Percentiles rank a stretch among this genome's conserved stretches.
Conservation (phyloP, 2,329 filamentous ascomycete genomes). For the Fusarium devonianum region DNA sequence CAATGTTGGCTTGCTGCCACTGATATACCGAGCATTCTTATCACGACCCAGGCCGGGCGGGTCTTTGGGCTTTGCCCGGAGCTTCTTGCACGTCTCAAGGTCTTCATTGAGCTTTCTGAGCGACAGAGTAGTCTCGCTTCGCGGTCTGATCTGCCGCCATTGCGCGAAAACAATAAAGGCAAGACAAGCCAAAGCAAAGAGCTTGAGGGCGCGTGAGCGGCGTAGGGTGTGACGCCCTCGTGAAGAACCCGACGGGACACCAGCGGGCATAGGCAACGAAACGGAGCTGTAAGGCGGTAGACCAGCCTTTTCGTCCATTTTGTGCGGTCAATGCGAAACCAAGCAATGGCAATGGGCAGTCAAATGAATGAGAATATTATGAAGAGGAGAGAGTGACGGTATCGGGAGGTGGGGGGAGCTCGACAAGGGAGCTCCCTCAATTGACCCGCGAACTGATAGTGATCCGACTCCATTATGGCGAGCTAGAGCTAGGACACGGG, state of each 20-base stretch:
- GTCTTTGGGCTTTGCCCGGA: slow-evolving; percentile 62
- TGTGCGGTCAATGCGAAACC: not conserved
- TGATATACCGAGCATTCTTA: slow-evolving; percentile 66
- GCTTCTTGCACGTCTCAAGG: slow-evolving; percentile 61
- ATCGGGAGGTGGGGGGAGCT: slow-evolving; percentile 9
- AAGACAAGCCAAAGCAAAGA: slow-evolving; percentile 56
- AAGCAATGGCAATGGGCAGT: slow-evolving; percentile 2
- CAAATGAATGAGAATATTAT: not conserved
- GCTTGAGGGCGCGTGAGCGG: slow-evolving; percentile 53
- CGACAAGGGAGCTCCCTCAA: slow-evolving; percentile 29
- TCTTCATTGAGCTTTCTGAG: slow-evolving; percentile 60
- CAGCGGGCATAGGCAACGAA: slow-evolving; percentile 36
- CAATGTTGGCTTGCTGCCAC: slow-evolving; percentile 65
- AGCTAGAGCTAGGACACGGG: slow-evolving; percentile 17
- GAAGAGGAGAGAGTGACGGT: slow-evolving; percentile 1
- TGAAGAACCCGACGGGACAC: slow-evolving; percentile 13
- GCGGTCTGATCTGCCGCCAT: slow-evolving; percentile 52
- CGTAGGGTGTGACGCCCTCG: slow-evolving; percentile 46
- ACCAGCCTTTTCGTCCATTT: slow-evolving; percentile 52
- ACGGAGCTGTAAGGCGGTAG: slow-evolving; percentile 55
- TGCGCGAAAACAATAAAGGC: slow-evolving; percentile 59
- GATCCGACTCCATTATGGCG: slow-evolving; percentile 33
- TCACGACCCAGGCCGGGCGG: slow-evolving; percentile 63
- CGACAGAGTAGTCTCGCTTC: slow-evolving; percentile 53
- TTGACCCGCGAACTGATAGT: slow-evolving; percentile 22